Base-by-base conservation (phyloP, 108 stramenopile genomes). In the Nitzschia sp. region DNA sequence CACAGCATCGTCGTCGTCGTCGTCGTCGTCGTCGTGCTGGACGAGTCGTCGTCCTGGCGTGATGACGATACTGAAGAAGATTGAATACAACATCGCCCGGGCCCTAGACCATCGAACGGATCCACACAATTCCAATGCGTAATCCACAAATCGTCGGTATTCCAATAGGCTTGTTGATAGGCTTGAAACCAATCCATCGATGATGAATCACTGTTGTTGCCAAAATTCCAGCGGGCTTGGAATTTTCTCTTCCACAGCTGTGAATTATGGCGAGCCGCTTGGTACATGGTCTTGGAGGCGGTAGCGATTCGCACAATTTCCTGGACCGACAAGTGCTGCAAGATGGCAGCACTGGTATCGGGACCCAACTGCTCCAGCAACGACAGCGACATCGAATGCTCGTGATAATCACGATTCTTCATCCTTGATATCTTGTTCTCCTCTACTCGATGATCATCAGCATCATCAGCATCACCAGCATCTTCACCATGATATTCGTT, bases 61-160 rank as follows among this genome's bases (percentile, higher is more conserved):
- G 9, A 9, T n/a, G n/a, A n/a, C n/a, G n/a, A n/a, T n/a, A 3
- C 4, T n/a, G 13, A 29, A n/a, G n/a, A n/a, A n/a, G n/a, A n/a
- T 57, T 27, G 59, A 46, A 73, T 74, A 47, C 78, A 77, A 57
- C 83, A 69, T 54, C 83, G 74, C 5, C 78, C 83, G 28, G 80
- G 72, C 34, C 53, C 72, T 22, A 82, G 59, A 30, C 78, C 71
- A 75, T 89, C 88, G 5, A 63, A 62, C 0, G 88, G 85, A 53
- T 69, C 65, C 44, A 78, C 75, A 56, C 77, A 79, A 64, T 89
- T 89, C 81, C 81, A 84, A 76, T 89, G 88, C n/a, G 67, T 76
- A 32, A 89, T 35, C 88, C 88, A 89, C 30, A 89, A 60, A 70
- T 85, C 85, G 57, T 89, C 82, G 0, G 76, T 64, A 72, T 89